Conservation (phyloP, 305 asterid species). For the Ajuga reptans region DNA sequence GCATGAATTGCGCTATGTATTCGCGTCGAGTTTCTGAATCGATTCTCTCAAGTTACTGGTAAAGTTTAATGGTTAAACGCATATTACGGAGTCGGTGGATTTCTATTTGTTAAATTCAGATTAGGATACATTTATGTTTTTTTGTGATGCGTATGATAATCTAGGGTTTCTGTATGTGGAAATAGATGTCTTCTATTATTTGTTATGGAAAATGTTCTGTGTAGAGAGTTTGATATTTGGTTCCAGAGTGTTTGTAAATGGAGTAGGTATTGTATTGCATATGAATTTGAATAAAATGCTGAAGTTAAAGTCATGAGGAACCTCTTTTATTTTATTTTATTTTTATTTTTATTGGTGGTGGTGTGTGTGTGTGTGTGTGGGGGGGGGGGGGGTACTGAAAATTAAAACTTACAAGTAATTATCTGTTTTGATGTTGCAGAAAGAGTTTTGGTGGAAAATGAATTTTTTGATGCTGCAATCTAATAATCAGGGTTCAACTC, state of each 20-base stretch:
- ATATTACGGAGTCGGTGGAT: constrained; percentile 2
- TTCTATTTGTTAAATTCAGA: not conserved
- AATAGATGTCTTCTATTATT: not conserved
- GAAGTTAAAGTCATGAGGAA: not conserved
- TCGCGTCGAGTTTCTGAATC: not conserved
- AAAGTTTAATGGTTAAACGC: not conserved
- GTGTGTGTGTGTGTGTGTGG: too few relatives aligned
- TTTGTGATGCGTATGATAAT: not conserved
- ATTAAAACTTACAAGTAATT: not conserved
- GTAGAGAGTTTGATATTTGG: not conserved
- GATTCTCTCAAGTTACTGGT: not conserved
- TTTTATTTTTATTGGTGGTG: too few relatives aligned
- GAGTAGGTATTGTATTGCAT: not conserved
- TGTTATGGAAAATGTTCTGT: not conserved
- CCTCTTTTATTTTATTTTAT: not conserved
- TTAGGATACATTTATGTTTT: not conserved
- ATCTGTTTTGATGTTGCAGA: constrained; percentile 24
- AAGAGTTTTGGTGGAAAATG: constrained; percentile 41
- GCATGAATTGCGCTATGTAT: not conserved
- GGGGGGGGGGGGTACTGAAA: not conserved
- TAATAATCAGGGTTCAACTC: constrained; percentile 51
- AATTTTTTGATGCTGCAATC: constrained; percentile 66
- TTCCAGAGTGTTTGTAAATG: not conserved
- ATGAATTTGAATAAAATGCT: not conserved
- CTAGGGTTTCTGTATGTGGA: not conserved